Evolutionary conservation across 352 stramenopile genomes (phyloP).

Genomic region (Elongisporangium prolatum): DNA sequence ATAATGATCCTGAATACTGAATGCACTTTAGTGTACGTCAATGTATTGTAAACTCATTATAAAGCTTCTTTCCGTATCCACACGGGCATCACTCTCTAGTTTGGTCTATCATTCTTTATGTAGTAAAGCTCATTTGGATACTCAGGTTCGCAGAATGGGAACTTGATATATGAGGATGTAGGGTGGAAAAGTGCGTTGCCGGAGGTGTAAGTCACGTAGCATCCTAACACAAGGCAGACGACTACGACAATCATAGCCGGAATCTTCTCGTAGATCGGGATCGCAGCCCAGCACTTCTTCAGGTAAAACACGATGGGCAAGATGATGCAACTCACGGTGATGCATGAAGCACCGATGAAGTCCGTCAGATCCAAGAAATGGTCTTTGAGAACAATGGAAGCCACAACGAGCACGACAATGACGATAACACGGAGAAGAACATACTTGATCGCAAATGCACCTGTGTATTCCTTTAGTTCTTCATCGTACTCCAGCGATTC

Average conservation of each 20-base stretch:
- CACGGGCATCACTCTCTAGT: background rate
- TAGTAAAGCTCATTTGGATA: conserved; percentile 22
- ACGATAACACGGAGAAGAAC: conserved; percentile 29
- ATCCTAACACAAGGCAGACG: conserved; percentile 26
- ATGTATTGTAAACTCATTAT: background rate
- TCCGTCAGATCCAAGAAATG: conserved; percentile 42
- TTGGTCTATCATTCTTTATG: conserved; percentile 10
- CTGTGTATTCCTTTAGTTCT: conserved; percentile 24
- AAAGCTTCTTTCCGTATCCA: background rate
- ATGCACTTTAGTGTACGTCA: too few species aligned
- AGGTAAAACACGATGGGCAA: conserved; percentile 46
- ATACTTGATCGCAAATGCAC: conserved; percentile 22
- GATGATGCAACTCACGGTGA: conserved; percentile 38
- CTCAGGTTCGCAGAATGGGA: conserved; percentile 18
- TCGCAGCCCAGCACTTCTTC: conserved; percentile 32
- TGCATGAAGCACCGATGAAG: conserved; percentile 40
- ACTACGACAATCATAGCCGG: conserved; percentile 24
- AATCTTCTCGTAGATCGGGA: conserved; percentile 36
- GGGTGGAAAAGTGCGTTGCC: conserved; percentile 24
- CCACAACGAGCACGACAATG: conserved; percentile 28
- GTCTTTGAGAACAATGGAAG: conserved; percentile 28
- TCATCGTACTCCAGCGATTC: conserved; percentile 24
- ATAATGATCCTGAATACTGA: too few species aligned
- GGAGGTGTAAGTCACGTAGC: conserved; percentile 29
- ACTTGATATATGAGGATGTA: conserved; percentile 7